A percentile compares a stretch with the other conserved stretches of the same genome.
Evolutionary conservation across 108 stramenopile genomes (phyloP).

Genomic region (Phaeodactylum tricornutum): DNA sequence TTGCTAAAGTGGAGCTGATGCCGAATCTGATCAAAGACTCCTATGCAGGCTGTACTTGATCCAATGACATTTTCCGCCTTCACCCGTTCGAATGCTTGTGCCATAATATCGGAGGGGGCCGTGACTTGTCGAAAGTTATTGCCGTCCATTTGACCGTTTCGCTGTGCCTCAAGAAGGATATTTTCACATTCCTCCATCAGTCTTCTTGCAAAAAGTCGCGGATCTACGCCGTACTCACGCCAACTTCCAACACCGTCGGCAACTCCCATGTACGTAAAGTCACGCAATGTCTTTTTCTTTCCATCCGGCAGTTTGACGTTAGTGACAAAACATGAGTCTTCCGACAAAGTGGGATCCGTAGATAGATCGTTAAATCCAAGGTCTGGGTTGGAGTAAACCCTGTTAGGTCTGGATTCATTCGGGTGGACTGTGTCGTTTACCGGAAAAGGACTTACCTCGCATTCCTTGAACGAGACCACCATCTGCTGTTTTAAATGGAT

Average conservation of each 20-base stretch:
- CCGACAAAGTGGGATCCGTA: constrained; percentile 66
- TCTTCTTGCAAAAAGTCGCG: constrained; percentile 73
- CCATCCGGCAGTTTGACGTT: constrained; percentile 49
- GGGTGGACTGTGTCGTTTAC: no score
- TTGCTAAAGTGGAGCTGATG: constrained; percentile 93
- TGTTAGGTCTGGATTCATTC: no score
- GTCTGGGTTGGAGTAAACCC: no score
- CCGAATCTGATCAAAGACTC: constrained; percentile 77
- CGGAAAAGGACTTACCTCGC: constrained; percentile 36
- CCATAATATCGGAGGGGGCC: constrained; percentile 55
- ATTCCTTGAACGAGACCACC: constrained; percentile 53
- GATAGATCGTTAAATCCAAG: constrained; percentile 52
- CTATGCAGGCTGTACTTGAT: constrained; percentile 83
- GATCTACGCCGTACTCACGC: constrained; percentile 92
- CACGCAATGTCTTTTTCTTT: constrained; percentile 40
- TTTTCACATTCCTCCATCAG: constrained; percentile 80
- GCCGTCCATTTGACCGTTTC: constrained; percentile 37
- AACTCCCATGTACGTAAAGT: constrained; percentile 81
- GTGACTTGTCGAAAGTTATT: constrained; percentile 44
- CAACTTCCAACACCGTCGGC: constrained; percentile 97
- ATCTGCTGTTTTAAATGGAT: constrained; percentile 82
- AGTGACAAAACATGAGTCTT: constrained; percentile 77
- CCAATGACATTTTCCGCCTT: constrained; percentile 79
- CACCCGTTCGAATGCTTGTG: constrained; percentile 64
- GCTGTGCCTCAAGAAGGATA: constrained; percentile 41